Evolutionary conservation across 2,329 filamentous ascomycete genomes (phyloP).

Genomic region (Penicillium sp.): DNA sequence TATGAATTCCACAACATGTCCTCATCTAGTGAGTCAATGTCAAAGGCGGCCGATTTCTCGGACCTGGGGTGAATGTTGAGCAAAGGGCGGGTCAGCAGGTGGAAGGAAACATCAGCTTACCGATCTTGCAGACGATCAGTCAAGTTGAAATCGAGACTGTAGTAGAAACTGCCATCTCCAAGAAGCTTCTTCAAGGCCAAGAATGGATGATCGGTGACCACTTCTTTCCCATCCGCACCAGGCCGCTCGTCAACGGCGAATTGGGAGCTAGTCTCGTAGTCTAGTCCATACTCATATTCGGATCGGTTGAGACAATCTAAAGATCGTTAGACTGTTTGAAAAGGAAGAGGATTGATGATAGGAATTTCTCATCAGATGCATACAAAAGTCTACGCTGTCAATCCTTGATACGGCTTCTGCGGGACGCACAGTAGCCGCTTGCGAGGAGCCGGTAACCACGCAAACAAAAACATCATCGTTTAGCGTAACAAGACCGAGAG

Average conservation of each 20-base stretch:
- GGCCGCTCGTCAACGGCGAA: conserved; percentile 58
- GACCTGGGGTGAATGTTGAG: conserved; percentile 55
- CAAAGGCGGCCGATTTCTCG: conserved; percentile 75
- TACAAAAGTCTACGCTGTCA: conserved; percentile 78
- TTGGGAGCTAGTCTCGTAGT: conserved; percentile 58
- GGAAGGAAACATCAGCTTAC: conserved; percentile 45
- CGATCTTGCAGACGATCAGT: conserved; percentile 91
- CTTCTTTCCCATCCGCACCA: conserved; percentile 65
- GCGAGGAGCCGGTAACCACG: conserved; percentile 77
- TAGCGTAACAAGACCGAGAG: conserved; percentile 82
- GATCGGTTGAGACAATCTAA: conserved; percentile 82
- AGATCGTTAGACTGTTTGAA: conserved; percentile 9
- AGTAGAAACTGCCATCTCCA: conserved; percentile 94
- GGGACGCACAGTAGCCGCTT: conserved; percentile 79
- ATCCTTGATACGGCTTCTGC: conserved; percentile 91
- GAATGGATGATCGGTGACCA: conserved; percentile 81
- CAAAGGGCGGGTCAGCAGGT: conserved; percentile 17
- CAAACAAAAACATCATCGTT: conserved; percentile 86
- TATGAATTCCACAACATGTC: conserved; percentile 97
- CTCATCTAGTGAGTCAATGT: conserved; percentile 90
- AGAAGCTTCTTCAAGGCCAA: conserved; percentile 88
- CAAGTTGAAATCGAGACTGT: conserved; percentile 96
- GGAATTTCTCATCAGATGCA: conserved; percentile 22
- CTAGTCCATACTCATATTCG: conserved; percentile 77
- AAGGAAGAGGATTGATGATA: not conserved